phyloP scores from a whole-genome alignment of 768 basidiomycete genomes.

The Cubamyces lactineus region DNA sequence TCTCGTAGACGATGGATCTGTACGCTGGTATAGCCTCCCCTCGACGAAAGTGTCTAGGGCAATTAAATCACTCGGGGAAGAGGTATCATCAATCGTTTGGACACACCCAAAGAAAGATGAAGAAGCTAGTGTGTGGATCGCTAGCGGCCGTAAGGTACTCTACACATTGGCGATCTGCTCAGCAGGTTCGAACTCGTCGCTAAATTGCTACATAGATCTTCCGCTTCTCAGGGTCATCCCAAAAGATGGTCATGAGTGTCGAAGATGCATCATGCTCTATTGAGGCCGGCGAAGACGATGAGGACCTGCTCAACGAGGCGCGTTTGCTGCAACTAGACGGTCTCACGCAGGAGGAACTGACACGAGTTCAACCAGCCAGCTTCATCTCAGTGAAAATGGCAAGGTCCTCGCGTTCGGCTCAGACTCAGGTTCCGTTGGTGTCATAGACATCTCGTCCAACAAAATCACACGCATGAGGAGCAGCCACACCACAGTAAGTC shows the following conservation, averaged over 20 bases:
- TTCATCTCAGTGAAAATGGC: constrained; percentile 58
- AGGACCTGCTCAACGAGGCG: constrained; percentile 74
- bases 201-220: constrained; percentile 29
- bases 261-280: constrained; percentile 52
- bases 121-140: constrained; percentile 62
- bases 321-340: constrained; percentile 25
- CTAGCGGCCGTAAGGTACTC: constrained; percentile 61
- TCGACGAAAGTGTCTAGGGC: constrained; percentile 66
- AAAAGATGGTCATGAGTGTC: constrained; percentile 55
- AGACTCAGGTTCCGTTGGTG: constrained; percentile 71
- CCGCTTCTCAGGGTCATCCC: constrained; percentile 49
- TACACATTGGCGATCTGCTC: background rate
- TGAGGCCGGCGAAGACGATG: constrained; percentile 52
- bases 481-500: constrained; percentile 63
- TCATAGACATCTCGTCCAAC: constrained; percentile 59
- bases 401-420: constrained; percentile 65
- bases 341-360: constrained; percentile 1
- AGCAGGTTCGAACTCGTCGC: background rate
- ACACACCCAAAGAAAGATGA: constrained; percentile 44
- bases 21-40: constrained; percentile 66
- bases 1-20: constrained; percentile 62
- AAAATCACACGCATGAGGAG: constrained; percentile 59
- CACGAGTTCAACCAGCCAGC: constrained; percentile 54
- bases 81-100: constrained; percentile 66
- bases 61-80: constrained; percentile 55